Evolutionary conservation across 2,329 filamentous ascomycete genomes (phyloP).

Genomic region (Ascochyta lentis): DNA sequence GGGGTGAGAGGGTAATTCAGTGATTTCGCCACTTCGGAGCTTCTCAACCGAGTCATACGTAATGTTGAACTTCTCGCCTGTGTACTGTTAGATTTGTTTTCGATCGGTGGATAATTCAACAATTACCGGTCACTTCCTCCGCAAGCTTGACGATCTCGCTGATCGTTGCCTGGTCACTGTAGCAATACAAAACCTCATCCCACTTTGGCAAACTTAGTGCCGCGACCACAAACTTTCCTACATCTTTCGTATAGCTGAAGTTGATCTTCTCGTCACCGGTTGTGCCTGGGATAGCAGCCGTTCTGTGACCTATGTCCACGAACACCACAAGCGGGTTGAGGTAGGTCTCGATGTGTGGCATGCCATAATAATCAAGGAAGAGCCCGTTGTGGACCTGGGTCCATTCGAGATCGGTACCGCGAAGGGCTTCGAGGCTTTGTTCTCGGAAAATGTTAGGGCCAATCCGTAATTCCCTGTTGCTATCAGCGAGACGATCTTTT

Average conservation of each 20-base stretch:
- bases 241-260: constrained; percentile 28
- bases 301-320: constrained; percentile 24
- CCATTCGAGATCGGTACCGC: constrained; percentile 34
- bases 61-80: constrained; percentile 36
- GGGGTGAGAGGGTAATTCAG: constrained; percentile 25
- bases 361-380: constrained; percentile 43
- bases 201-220: constrained; percentile 29
- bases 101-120: not conserved
- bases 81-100: constrained; percentile 12
- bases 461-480: constrained; percentile 10
- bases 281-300: constrained; percentile 25
- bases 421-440: constrained; percentile 18
- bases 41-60: constrained; percentile 25
- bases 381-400: constrained; percentile 34
- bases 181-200: constrained; percentile 41
- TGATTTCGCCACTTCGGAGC: constrained; percentile 18
- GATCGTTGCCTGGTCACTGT: constrained; percentile 52
- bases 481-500: not conserved
- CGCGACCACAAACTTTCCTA: constrained; percentile 24
- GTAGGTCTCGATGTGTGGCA: constrained; percentile 30
- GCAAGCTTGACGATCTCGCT: constrained; percentile 54
- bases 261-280: constrained; percentile 20
- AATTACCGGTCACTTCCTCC: constrained; percentile 44
- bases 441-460: constrained; percentile 15
- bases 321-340: constrained; percentile 20